Evolutionary conservation across 345 rosid genomes (phyloP).

Genomic region (Durio zibethinus): DNA sequence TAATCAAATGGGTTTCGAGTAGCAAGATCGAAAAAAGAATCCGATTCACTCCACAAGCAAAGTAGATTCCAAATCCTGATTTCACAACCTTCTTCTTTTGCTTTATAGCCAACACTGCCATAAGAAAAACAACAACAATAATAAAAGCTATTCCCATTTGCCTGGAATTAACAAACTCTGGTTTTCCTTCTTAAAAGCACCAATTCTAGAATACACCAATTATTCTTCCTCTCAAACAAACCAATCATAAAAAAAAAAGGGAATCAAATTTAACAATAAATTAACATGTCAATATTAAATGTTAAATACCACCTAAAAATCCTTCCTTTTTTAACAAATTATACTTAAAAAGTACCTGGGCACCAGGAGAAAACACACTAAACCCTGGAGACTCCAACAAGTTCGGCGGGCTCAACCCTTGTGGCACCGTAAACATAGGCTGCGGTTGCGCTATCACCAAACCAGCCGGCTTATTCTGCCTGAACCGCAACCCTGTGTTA

Average conservation of each 20-base stretch:
- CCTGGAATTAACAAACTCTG: not conserved
- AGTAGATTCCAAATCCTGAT: conserved; percentile 3
- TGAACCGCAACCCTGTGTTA: conserved; percentile 38
- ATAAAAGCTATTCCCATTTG: not conserved
- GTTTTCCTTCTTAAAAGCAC: not conserved
- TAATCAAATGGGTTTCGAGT: not conserved
- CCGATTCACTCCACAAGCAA: not conserved
- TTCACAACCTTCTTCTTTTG: not conserved
- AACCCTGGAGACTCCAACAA: conserved; percentile 70
- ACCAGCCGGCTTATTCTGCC: conserved; percentile 45
- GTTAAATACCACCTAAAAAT: not conserved
- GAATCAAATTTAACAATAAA: not conserved
- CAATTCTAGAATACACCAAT: not conserved
- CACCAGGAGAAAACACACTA: conserved; percentile 57
- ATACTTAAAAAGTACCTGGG: conserved; percentile 39
- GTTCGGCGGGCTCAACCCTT: conserved; percentile 50
- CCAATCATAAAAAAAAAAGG: not conserved
- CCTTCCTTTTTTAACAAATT: not conserved
- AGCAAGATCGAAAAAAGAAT: not conserved
- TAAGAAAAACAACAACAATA: not conserved
- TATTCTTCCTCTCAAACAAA: not conserved
- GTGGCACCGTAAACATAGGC: conserved; percentile 45
- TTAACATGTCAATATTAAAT: not conserved
- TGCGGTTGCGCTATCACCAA: conserved; percentile 45
- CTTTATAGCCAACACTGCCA: not conserved